phyloP scores from a whole-genome alignment of 179 eudicot species.

The Silene noctiflora region DNA sequence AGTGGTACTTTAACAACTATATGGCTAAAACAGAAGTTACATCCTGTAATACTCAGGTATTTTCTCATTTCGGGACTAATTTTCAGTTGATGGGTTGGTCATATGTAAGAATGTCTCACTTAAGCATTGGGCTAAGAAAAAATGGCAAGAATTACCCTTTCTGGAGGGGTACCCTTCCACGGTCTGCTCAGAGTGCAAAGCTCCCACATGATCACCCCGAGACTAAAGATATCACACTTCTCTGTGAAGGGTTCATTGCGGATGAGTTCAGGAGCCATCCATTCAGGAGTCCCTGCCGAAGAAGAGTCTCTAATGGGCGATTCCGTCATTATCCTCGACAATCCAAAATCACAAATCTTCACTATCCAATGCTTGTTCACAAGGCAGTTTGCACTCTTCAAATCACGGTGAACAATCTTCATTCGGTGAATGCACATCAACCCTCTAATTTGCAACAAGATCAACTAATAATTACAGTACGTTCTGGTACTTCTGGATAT shows the following conservation, averaged over 20 bases:
- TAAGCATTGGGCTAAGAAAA: not conserved
- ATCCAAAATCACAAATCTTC: slow-evolving; percentile 92
- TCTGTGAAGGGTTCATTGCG: slow-evolving; percentile 89
- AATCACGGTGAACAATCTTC: slow-evolving; percentile 90
- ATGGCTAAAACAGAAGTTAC: not conserved
- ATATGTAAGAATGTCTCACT: not conserved
- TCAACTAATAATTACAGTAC: not conserved
- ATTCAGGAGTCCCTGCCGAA: slow-evolving; percentile 96
- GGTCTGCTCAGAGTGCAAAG: slow-evolving; percentile 83
- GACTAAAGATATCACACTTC: slow-evolving; percentile 94
- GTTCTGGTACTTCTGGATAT: not conserved
- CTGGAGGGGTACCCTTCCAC: slow-evolving; percentile 87
- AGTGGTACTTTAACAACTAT: not conserved
- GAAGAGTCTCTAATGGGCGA: slow-evolving; percentile 52
- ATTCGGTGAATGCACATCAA: slow-evolving; percentile 93
- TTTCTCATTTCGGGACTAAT: not conserved
- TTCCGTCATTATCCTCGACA: slow-evolving; percentile 67
- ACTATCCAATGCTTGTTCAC: slow-evolving; percentile 92
- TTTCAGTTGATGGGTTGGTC: not conserved
- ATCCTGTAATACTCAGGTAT: not conserved
- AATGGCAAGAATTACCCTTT: slow-evolving; percentile 45
- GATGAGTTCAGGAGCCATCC: slow-evolving; percentile 99
- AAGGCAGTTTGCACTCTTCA: slow-evolving; percentile 95
- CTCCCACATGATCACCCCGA: slow-evolving; percentile 97
- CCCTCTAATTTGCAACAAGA: slow-evolving; percentile 51